Percentiles rank a stretch among this genome's conserved stretches.
Evolutionary conservation across 1,139 yeast genomes (phyloP).

Genomic region (Yamadazyma dendronema): DNA sequence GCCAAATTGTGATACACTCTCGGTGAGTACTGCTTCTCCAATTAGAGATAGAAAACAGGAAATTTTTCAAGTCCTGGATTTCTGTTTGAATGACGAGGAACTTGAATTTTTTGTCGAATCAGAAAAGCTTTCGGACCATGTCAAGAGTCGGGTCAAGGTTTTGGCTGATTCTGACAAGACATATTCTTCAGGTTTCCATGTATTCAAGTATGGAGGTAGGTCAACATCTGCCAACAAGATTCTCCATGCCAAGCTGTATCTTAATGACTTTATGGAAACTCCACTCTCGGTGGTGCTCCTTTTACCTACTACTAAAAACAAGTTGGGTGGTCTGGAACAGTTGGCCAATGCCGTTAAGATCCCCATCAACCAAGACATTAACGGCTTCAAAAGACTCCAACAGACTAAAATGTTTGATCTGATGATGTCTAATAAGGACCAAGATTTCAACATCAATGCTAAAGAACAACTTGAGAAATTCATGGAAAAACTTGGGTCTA

Average conservation of each 20-base stretch:
- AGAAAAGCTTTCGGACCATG: conserved; percentile 8
- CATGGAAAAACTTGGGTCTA: conserved; percentile 6
- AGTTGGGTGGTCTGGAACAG: conserved; percentile 10
- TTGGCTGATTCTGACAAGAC: neutral
- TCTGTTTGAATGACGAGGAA: conserved; percentile 29
- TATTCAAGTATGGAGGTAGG: conserved; percentile 33
- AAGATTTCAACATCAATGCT: conserved; percentile 12
- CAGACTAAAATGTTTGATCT: conserved; percentile 6
- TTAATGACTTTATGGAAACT: conserved; percentile 44
- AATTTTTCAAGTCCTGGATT: conserved; percentile 17
- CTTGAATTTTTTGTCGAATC: conserved; percentile 13
- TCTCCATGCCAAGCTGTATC: conserved; percentile 36
- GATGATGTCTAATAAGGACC: conserved; percentile 3
- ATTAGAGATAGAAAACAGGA: conserved; percentile 19
- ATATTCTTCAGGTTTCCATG: conserved; percentile 38
- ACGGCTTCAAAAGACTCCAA: conserved; percentile 6
- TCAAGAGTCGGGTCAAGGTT: conserved; percentile 6
- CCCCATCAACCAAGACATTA: conserved; percentile 16
- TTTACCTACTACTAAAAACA: conserved; percentile 18
- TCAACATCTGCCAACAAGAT: conserved; percentile 25
- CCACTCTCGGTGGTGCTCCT: conserved; percentile 39
- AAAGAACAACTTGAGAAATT: conserved; percentile 13
- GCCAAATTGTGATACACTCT: conserved; percentile 22
- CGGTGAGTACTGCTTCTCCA: conserved; percentile 18
- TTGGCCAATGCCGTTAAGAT: conserved; percentile 17